Percentiles rank a stretch among this genome's conserved stretches.
Conservation (phyloP, 2,329 filamentous ascomycete species). For the Colletotrichum viniferum region DNA sequence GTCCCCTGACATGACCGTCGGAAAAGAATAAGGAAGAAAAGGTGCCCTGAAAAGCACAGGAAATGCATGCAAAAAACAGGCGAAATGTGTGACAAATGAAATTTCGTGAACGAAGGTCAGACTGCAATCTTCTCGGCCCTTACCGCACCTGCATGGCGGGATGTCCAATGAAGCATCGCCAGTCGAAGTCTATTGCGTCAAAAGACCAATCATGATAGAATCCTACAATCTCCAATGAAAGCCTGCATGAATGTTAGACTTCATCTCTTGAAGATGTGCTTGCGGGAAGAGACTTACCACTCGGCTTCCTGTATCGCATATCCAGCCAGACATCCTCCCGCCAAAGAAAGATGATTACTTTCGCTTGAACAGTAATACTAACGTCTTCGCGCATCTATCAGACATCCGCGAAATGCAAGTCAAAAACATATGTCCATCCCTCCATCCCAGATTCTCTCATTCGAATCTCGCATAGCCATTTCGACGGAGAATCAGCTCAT, state of each 20-base stretch:
- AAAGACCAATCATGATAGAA: not conserved
- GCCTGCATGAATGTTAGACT: not conserved
- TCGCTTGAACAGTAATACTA: not conserved
- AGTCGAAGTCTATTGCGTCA: not conserved
- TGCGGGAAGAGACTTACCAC: not conserved
- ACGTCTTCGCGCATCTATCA: not conserved
- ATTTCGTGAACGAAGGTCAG: not conserved
- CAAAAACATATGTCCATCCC: not conserved
- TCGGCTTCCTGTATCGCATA: not conserved
- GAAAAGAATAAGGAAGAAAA: not conserved
- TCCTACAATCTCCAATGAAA: conserved; percentile 8
- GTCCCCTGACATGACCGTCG: not conserved
- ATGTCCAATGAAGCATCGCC: conserved; percentile 4
- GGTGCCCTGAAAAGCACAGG: not conserved
- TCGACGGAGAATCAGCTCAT: conserved; percentile 26
- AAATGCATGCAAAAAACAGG: not conserved
- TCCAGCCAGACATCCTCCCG: not conserved
- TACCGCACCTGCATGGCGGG: not conserved
- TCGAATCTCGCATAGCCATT: conserved; percentile 20
- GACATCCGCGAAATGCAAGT: not conserved
- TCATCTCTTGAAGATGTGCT: not conserved
- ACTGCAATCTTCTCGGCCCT: not conserved
- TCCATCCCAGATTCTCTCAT: not conserved
- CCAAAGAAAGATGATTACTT: not conserved
- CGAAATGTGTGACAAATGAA: not conserved